Percentiles rank a stretch among this genome's conserved stretches.
Evolutionary conservation across 768 basidiomycete genomes (phyloP).

Genomic region (Lanmaoa rubissima): DNA sequence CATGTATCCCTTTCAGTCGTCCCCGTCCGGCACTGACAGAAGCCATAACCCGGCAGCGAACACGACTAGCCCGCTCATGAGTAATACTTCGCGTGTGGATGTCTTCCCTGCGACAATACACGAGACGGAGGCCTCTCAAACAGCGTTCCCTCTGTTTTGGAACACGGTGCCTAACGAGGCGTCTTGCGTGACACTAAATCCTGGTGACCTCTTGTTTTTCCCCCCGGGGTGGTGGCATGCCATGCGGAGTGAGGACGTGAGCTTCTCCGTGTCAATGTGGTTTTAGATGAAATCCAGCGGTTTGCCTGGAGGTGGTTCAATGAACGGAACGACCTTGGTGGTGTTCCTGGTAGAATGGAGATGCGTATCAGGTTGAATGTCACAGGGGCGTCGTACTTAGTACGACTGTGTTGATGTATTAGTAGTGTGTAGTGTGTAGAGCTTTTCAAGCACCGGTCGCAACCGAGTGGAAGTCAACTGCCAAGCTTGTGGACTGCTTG

Average conservation of each 20-base stretch:
- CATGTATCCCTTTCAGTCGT: constrained; percentile 59
- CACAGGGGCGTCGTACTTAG: background rate
- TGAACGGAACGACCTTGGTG: constrained; percentile 1
- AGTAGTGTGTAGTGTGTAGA: constrained; percentile 14
- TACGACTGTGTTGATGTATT: background rate
- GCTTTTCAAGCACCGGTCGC: constrained; percentile 26
- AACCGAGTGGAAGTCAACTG: constrained; percentile 25
- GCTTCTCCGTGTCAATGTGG: constrained; percentile 92
- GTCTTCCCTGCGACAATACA: constrained; percentile 52
- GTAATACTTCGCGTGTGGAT: constrained; percentile 82
- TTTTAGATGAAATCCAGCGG: constrained; percentile 50
- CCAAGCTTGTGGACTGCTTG: constrained; percentile 17
- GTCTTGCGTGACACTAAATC: constrained; percentile 58
- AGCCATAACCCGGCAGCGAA: constrained; percentile 40
- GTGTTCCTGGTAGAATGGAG: constrained; percentile 7
- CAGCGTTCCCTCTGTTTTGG: constrained; percentile 52
- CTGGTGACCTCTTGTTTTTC: constrained; percentile 87
- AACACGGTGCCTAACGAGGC: constrained; percentile 57
- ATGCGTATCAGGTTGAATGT: constrained; percentile 4
- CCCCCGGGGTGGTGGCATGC: constrained; percentile 96
- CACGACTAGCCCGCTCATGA: constrained; percentile 47
- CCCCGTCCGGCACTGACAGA: constrained; percentile 13
- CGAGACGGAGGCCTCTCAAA: constrained; percentile 18
- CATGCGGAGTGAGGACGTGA: constrained; percentile 77
- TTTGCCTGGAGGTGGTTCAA: constrained; percentile 21